Percentiles rank a stretch among this genome's conserved stretches.
Evolutionary conservation across 495 filamentous ascomycete genomes (phyloP).

Genomic region (Aspergillus kassunensis): DNA sequence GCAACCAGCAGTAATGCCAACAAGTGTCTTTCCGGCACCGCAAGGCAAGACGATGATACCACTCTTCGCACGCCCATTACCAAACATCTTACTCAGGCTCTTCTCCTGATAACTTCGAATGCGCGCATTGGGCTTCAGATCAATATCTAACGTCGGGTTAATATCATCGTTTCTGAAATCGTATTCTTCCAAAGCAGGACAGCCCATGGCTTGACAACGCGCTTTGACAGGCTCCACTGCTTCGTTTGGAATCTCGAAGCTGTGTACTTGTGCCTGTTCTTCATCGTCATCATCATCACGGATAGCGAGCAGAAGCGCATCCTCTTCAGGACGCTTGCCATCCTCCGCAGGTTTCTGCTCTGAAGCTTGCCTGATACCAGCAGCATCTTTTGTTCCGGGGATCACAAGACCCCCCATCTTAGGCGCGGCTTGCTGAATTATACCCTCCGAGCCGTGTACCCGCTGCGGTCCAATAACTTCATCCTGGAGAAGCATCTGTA

Average conservation of each 20-base stretch:
- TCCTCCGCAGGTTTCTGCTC: slow-evolving; percentile 38
- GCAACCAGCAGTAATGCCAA: slow-evolving; percentile 94
- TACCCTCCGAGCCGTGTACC: slow-evolving; percentile 61
- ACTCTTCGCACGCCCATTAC: slow-evolving; percentile 92
- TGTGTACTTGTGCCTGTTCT: slow-evolving; percentile 83
- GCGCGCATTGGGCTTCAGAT: slow-evolving; percentile 75
- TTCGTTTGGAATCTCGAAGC: slow-evolving; percentile 81
- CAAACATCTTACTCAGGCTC: slow-evolving; percentile 97
- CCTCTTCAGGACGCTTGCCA: slow-evolving; percentile 37
- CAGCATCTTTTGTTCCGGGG: slow-evolving; percentile 89
- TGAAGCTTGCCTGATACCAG: slow-evolving; percentile 67
- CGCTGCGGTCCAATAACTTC: slow-evolving; percentile 62
- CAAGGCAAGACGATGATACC: slow-evolving; percentile 97
- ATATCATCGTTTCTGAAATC: slow-evolving; percentile 92
- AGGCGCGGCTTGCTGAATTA: slow-evolving; percentile 75
- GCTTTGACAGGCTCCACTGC: slow-evolving; percentile 84
- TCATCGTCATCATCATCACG: slow-evolving; percentile 86
- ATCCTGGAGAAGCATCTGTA: slow-evolving; percentile 78
- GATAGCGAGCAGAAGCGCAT: slow-evolving; percentile 58
- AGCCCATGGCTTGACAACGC: slow-evolving; percentile 78
- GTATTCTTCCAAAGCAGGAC: slow-evolving; percentile 92
- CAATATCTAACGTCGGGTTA: slow-evolving; percentile 89
- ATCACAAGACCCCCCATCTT: slow-evolving; percentile 90
- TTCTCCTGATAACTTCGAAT: slow-evolving; percentile 96
- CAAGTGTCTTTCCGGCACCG: slow-evolving; percentile 94